Percentiles rank a stretch among this genome's conserved stretches.
phyloP scores from a whole-genome alignment of 2,329 filamentous ascomycete genomes.

The Paecilomyces sp. region DNA sequence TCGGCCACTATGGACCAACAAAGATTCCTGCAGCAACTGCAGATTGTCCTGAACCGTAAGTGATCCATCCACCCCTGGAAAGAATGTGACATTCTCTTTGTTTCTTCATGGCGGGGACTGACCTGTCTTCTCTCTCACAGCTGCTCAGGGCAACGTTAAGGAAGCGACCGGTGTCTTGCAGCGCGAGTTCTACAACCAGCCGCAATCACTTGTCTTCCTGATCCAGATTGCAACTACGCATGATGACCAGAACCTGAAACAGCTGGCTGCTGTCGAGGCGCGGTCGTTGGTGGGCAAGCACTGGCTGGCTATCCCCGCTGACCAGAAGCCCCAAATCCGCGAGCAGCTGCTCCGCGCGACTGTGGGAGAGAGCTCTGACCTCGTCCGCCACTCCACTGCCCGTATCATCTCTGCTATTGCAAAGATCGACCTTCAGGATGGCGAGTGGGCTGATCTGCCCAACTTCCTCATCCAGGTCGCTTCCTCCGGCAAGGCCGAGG shows the following conservation, averaged over 20 bases:
- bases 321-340: conserved; percentile 73
- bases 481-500: conserved; percentile 64
- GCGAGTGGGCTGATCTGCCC: conserved; percentile 77
- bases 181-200: conserved; percentile 85
- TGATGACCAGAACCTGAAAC: conserved; percentile 63
- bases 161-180: conserved; percentile 82
- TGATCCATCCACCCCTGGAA: conserved; percentile 18
- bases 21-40: conserved; percentile 77
- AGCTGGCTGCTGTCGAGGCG: conserved; percentile 87
- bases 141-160: conserved; percentile 84
- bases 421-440: conserved; percentile 76
- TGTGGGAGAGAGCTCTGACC: conserved; percentile 67
- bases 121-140: conserved; percentile 38
- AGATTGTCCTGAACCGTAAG: conserved; percentile 82
- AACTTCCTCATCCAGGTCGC: conserved; percentile 72
- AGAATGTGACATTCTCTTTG: conserved; percentile 3
- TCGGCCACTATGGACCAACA: conserved; percentile 64
- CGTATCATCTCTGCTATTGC: conserved; percentile 84
- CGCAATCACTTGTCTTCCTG: conserved; percentile 75
- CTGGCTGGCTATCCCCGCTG: conserved; percentile 66
- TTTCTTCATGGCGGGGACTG: conserved; percentile 1
- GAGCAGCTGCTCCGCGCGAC: conserved; percentile 78
- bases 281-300: conserved; percentile 76
- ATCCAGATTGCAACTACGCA: conserved; percentile 83
- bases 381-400: conserved; percentile 78